Evolutionary conservation across 2,329 filamentous ascomycete genomes (phyloP).

Genomic region (Aspergillus sp.): DNA sequence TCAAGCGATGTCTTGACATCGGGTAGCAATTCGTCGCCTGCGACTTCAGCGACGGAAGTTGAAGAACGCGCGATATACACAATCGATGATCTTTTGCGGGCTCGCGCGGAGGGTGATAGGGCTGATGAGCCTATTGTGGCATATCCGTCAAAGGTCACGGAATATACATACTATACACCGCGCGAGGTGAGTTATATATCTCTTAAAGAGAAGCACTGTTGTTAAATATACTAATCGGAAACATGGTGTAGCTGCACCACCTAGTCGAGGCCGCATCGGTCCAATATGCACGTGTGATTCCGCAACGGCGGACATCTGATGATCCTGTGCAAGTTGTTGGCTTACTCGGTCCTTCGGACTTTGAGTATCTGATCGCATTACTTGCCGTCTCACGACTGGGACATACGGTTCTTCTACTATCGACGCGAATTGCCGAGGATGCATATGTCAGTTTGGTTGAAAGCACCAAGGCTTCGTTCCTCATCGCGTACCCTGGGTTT

Average conservation of each 20-base stretch:
- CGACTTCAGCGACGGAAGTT: conserved; percentile 7
- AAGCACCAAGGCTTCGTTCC: conserved; percentile 20
- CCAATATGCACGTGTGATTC: conserved; percentile 17
- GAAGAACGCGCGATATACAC: conserved; percentile 13
- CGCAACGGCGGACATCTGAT: conserved; percentile 18
- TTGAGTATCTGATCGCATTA: conserved; percentile 25
- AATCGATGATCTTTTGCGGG: conserved; percentile 15
- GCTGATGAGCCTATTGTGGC: conserved; percentile 18
- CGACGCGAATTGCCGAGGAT: conserved; percentile 24
- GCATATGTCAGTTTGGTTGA: conserved; percentile 23
- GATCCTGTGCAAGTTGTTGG: conserved; percentile 25
- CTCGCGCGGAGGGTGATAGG: conserved; percentile 8
- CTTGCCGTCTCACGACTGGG: conserved; percentile 23
- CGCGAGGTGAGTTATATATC: conserved; percentile 9
- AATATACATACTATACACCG: conserved; percentile 21
- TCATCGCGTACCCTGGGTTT: conserved; percentile 20
- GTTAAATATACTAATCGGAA: not conserved
- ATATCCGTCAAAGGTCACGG: conserved; percentile 14
- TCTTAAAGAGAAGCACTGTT: not conserved
- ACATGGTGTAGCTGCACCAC: conserved; percentile 13
- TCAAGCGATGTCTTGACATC: not conserved
- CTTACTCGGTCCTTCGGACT: conserved; percentile 24
- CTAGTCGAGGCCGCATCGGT: conserved; percentile 21
- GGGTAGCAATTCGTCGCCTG: conserved; percentile 2
- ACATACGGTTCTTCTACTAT: conserved; percentile 25